phyloP scores from a whole-genome alignment of 2,329 filamentous ascomycete genomes.

The Claviceps capensis region DNA sequence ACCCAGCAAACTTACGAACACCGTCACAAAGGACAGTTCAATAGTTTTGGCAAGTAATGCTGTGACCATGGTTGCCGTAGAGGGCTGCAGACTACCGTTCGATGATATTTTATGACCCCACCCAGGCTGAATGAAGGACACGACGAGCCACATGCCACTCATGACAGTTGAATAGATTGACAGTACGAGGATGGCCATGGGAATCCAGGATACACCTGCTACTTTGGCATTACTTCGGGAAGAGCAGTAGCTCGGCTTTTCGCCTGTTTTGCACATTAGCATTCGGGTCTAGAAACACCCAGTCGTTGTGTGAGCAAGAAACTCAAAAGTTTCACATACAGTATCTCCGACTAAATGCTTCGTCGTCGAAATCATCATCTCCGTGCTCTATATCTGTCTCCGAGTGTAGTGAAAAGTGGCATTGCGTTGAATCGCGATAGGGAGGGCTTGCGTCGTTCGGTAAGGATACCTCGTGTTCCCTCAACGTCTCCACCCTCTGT shows the following conservation, averaged over 20 bases:
- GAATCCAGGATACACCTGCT: slow-evolving; percentile 32
- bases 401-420: too few relatives aligned
- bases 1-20: slow-evolving; percentile 61
- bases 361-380: slow-evolving; percentile 9
- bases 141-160: slow-evolving; percentile 50
- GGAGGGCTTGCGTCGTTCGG: too few relatives aligned
- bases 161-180: slow-evolving; percentile 51
- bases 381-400: neutral
- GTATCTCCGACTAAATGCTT: slow-evolving; percentile 19
- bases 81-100: slow-evolving; percentile 39
- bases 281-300: neutral
- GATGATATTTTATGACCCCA: slow-evolving; percentile 45
- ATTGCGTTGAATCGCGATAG: too few relatives aligned
- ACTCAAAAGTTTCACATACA: slow-evolving; percentile 9
- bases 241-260: slow-evolving; percentile 20
- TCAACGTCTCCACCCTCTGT: too few relatives aligned
- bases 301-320: too few relatives aligned
- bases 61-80: slow-evolving; percentile 54
- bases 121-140: slow-evolving; percentile 47
- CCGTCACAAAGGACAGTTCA: slow-evolving; percentile 64
- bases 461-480: too few relatives aligned
- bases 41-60: slow-evolving; percentile 62
- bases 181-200: slow-evolving; percentile 29
- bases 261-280: slow-evolving; percentile 3
- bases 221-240: slow-evolving; percentile 19